phyloP scores from a whole-genome alignment of 169 alveolate species.

The Cryptosporidium tyzzeri region DNA sequence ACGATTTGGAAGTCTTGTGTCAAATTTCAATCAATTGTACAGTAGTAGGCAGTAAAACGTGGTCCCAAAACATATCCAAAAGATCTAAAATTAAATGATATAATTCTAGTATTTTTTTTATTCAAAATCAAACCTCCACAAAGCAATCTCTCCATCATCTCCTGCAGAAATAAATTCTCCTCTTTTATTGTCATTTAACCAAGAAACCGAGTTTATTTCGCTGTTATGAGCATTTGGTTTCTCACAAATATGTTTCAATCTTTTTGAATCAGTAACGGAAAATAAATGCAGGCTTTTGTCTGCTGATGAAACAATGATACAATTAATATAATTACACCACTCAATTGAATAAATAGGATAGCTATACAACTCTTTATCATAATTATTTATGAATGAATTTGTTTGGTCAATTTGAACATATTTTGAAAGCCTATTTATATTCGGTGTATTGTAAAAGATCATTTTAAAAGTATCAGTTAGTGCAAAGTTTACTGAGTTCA shows the following conservation, averaged over 20 bases:
- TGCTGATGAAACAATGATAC: conserved; percentile 51
- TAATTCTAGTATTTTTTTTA: not conserved
- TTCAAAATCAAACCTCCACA: conserved; percentile 34
- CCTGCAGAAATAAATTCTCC: conserved; percentile 67
- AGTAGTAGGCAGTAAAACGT: conserved; percentile 62
- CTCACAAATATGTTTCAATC: conserved; percentile 24
- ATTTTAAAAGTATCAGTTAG: conserved; percentile 19
- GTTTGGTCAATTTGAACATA: conserved; percentile 43
- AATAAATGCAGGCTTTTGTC: conserved; percentile 27
- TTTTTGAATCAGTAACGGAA: not conserved
- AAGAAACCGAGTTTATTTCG: conserved; percentile 51
- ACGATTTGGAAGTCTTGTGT: conserved; percentile 51
- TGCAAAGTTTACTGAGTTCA: not conserved
- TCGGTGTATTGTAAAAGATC: not conserved
- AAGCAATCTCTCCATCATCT: conserved; percentile 54
- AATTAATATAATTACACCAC: conserved; percentile 68
- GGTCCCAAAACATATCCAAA: conserved; percentile 36
- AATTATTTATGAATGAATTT: not conserved
- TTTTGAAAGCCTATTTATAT: conserved; percentile 7
- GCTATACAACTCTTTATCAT: conserved; percentile 11
- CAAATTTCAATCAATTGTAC: conserved; percentile 71
- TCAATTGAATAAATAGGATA: conserved; percentile 65
- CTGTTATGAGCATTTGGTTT: conserved; percentile 34
- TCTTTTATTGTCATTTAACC: conserved; percentile 35
- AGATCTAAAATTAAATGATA: not conserved